phyloP scores from a whole-genome alignment of 2,329 filamentous ascomycete species.

The Calonectria naviculata region DNA sequence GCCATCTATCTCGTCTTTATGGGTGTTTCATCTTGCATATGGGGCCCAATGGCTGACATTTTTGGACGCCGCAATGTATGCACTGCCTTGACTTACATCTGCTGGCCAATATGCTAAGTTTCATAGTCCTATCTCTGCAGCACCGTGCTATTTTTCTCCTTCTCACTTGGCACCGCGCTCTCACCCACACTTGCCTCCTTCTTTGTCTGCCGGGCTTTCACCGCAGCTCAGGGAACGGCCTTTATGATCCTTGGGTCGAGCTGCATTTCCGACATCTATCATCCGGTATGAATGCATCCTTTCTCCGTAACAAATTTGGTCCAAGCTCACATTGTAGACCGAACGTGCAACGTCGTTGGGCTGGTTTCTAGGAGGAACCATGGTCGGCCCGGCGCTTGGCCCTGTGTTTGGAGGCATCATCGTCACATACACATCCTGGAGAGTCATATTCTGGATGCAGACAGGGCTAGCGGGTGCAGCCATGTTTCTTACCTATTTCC shows the following conservation, averaged over 20 bases:
- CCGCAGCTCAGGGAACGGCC: conserved; percentile 75
- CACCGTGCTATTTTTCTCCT: conserved; percentile 64
- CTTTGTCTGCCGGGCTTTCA: conserved; percentile 75
- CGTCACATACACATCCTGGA: conserved; percentile 73
- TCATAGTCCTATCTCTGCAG: neutral
- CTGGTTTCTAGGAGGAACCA: conserved; percentile 73
- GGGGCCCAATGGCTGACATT: conserved; percentile 72
- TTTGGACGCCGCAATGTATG: conserved; percentile 62
- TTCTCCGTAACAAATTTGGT: neutral
- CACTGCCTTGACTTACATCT: conserved; percentile 2
- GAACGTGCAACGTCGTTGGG: conserved; percentile 73
- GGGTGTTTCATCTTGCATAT: conserved; percentile 72
- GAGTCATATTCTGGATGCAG: conserved; percentile 77
- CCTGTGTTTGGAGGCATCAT: conserved; percentile 75
- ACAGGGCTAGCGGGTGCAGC: conserved; percentile 64
- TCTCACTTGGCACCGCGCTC: conserved; percentile 51
- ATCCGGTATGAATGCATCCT: conserved; percentile 45
- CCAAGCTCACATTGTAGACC: conserved; percentile 42
- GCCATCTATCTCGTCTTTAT: conserved; percentile 77
- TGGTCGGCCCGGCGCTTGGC: conserved; percentile 73
- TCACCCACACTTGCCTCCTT: conserved; percentile 73
- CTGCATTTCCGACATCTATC: conserved; percentile 67
- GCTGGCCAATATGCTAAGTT: neutral
- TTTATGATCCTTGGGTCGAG: conserved; percentile 75
- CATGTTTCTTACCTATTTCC: conserved; percentile 60